Evolutionary conservation across 768 basidiomycete species (phyloP), one percentile per base, ranked within the genome.

Genomic region (Mycena venus): DNA sequence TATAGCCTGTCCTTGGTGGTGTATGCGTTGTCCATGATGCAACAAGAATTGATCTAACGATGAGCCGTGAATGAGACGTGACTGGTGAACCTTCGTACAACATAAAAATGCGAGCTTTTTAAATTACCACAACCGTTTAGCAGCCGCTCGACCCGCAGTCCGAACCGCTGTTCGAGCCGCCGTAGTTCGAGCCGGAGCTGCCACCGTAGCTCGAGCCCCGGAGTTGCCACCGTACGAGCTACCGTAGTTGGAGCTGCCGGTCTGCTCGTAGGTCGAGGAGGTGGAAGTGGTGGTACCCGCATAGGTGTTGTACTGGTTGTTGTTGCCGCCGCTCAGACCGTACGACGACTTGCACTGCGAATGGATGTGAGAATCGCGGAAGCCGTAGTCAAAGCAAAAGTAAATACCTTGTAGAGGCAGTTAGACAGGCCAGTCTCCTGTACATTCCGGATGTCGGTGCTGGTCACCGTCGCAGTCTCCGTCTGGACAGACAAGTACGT

Each of bases 261-360:
- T 31, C 17, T 36, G 58, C 11, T 25, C 53, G 12, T 34, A 49
- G 63, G 8, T 51, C 2, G 63, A 64, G 32, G 63, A 53, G 34
- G 23, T 23, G 38, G 61, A 44, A 4, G 51, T 47, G 38, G 72
- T 17, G 60, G 61, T 73, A 21, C 59, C 55, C 42, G 67, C 67
- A 21, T 89, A 89, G 34, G 87, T 88, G 82, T 89, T 90, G 77
- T 82, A 84, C 70, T 36, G 70, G 83, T 89, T 84, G 84, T 84
- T 86, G 84, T 90, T 92, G 11, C 90, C 90, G 21, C 83, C 62
- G 10, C 79, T 87, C 79, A 93, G 81, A 70, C 85, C 86, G 86
- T 88, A 92, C 70, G 80, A 78, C 38, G 87, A 89, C 85, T 92
- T 91, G 88, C 92, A 93, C 88, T 90, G 73, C 2, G 64, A 73